A percentile compares a stretch with the other conserved stretches of the same genome.
These are phyloP conservation scores for Sugiyamaella neomexicana DNA, from an alignment of 1,139 yeast genomes.

Conservation along the genomic window DNA sequence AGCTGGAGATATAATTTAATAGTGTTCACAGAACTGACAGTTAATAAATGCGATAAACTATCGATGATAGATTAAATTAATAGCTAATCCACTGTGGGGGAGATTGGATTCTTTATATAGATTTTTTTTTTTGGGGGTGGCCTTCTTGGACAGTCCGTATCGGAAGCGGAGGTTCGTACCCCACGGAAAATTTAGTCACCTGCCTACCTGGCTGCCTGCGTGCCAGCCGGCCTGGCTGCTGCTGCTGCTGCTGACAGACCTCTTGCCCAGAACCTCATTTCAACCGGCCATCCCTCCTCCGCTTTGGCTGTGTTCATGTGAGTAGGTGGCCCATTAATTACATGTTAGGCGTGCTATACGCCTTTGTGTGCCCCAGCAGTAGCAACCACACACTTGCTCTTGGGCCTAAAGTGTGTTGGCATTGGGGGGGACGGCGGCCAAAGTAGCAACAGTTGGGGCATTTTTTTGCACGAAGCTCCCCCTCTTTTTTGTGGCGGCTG, in stretches of 20 bases:
- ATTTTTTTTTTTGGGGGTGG: not conserved
- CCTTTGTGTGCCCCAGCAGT: too few relatives aligned
- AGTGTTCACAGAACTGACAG: not conserved
- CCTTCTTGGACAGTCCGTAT: not conserved
- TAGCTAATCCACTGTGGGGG: not conserved
- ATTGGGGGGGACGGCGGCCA: not conserved
- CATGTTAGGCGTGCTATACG: too few relatives aligned
- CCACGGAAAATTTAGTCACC: constrained; percentile 13
- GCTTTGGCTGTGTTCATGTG: too few relatives aligned
- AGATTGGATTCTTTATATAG: constrained; percentile 5
- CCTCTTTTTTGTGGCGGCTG: not conserved
- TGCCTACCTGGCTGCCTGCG: not conserved
- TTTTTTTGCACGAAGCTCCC: constrained; percentile 1
- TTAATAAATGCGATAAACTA: not conserved
- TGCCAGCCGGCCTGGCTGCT: too few relatives aligned
- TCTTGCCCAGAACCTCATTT: too few relatives aligned
- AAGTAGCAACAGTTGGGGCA: too few relatives aligned
- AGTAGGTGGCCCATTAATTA: too few relatives aligned
- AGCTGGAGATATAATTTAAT: not conserved
- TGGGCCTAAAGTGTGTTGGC: not conserved
- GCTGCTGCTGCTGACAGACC: too few relatives aligned
- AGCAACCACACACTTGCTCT: too few relatives aligned
- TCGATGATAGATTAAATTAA: not conserved
- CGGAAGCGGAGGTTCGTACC: not conserved
- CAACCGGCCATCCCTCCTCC: too few relatives aligned